Conservation (phyloP, 306 rosid species). For the Cicer yamashitae region DNA sequence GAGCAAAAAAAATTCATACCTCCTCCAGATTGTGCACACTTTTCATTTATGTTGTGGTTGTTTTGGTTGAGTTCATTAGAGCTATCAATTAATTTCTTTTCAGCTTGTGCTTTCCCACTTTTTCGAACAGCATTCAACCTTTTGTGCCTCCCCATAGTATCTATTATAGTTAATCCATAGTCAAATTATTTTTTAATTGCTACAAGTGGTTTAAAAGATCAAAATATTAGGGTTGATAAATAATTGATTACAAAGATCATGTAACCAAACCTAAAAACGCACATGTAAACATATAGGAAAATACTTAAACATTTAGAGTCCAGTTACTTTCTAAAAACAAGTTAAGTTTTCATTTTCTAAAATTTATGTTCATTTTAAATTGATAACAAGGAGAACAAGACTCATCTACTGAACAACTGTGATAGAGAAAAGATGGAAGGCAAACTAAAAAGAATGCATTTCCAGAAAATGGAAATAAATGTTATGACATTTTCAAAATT, state of each 20-base stretch:
- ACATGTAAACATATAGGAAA: conserved; percentile 7
- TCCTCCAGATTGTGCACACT: conserved; percentile 8
- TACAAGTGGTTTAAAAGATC: background rate
- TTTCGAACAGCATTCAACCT: background rate
- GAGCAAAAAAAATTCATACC: background rate
- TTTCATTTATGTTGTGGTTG: conserved; percentile 6
- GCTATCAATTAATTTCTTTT: conserved; percentile 5
- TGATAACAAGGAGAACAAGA: no score
- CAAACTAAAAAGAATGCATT: no score
- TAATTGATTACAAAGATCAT: background rate
- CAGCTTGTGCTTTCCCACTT: conserved; percentile 11
- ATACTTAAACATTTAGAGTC: background rate
- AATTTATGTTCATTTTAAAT: no score
- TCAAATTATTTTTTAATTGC: background rate
- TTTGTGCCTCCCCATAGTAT: background rate
- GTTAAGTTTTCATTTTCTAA: no score
- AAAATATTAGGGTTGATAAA: background rate
- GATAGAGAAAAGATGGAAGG: no score
- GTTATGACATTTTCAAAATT: no score
- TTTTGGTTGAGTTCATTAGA: conserved; percentile 16
- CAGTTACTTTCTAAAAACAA: no score
- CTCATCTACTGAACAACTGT: no score
- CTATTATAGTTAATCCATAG: background rate
- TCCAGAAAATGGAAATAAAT: no score
- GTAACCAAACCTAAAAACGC: background rate